phyloP scores from a whole-genome alignment of 495 filamentous ascomycete genomes.

The Aspergillus affinis region DNA sequence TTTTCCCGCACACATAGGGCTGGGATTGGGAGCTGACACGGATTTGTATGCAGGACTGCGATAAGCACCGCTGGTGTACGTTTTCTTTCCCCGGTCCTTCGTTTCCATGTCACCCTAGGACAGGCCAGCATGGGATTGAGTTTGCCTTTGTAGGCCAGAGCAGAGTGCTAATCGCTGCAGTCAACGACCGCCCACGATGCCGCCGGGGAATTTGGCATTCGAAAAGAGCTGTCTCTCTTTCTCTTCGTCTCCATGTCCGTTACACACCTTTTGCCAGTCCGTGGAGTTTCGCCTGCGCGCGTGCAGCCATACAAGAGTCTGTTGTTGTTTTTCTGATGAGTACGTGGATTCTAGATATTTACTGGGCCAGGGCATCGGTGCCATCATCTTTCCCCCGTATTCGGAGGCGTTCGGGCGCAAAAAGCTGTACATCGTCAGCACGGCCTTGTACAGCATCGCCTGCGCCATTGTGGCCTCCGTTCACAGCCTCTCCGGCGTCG shows the following conservation, averaged over 20 bases:
- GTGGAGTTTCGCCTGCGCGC: conserved; percentile 1
- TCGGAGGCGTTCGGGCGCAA: conserved; percentile 54
- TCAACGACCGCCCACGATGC: conserved; percentile 37
- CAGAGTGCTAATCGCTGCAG: conserved; percentile 19
- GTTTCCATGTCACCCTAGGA: background rate
- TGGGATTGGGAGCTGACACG: background rate
- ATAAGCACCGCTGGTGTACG: conserved; percentile 43
- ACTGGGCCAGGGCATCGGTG: conserved; percentile 50
- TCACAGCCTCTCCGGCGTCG: conserved; percentile 33
- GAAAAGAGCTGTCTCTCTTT: conserved; percentile 34
- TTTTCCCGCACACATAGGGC: background rate
- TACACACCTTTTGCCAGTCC: conserved; percentile 1
- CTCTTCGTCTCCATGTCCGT: conserved; percentile 40
- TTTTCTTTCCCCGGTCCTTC: conserved; percentile 3
- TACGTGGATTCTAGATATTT: conserved; percentile 35
- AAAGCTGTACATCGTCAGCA: conserved; percentile 48
- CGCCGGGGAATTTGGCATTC: conserved; percentile 29
- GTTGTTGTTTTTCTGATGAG: background rate
- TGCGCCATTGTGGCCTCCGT: conserved; percentile 44
- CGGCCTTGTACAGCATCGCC: conserved; percentile 39
- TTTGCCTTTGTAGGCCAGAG: background rate
- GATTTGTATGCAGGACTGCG: conserved; percentile 30
- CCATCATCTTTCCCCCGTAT: conserved; percentile 51
- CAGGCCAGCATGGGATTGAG: background rate
- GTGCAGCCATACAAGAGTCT: background rate